These are phyloP conservation scores for Solanum virginianum DNA, from an alignment of 257 asterid genomes.

Conservation along the genomic window DNA sequence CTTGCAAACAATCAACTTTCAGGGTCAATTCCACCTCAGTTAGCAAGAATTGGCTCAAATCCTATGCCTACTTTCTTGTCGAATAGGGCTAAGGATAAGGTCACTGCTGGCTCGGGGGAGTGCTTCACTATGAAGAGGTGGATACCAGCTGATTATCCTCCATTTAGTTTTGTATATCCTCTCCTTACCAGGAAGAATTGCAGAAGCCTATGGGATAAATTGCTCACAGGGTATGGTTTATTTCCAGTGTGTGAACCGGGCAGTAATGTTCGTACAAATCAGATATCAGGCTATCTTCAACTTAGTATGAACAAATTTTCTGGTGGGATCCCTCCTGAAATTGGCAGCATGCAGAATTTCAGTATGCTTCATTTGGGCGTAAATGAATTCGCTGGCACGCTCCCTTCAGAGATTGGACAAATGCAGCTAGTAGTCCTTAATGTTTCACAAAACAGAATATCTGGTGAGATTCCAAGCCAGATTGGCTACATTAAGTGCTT, in stretches of 20 bases:
- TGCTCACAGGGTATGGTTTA: constrained; percentile 70
- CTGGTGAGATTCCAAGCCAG: constrained; percentile 55
- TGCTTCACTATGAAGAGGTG: constrained; percentile 77
- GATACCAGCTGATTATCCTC: constrained; percentile 85
- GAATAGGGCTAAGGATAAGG: constrained; percentile 24
- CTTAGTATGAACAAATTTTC: constrained; percentile 52
- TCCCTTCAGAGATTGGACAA: constrained; percentile 35
- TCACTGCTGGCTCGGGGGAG: constrained; percentile 72
- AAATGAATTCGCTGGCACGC: constrained; percentile 38
- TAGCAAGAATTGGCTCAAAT: constrained; percentile 46
- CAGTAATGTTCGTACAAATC: constrained; percentile 29
- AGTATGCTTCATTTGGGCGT: constrained; percentile 68
- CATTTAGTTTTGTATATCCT: constrained; percentile 61
- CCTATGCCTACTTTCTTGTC: constrained; percentile 43
- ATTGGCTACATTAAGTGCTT: constrained; percentile 66
- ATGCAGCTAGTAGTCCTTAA: constrained; percentile 58
- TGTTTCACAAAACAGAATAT: constrained; percentile 38
- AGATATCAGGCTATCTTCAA: constrained; percentile 68
- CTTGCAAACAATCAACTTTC: constrained; percentile 59
- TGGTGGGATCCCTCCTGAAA: constrained; percentile 55
- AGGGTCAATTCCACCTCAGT: constrained; percentile 37
- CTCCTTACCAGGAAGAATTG: constrained; percentile 68
- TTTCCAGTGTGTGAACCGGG: constrained; percentile 71
- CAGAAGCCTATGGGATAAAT: constrained; percentile 47
- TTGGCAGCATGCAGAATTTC: constrained; percentile 57